A percentile compares a stretch with the other conserved stretches of the same genome.
phyloP scores from a whole-genome alignment of 805 yeast genomes.

The Cyberlindnera nakhonratchasimensis region DNA sequence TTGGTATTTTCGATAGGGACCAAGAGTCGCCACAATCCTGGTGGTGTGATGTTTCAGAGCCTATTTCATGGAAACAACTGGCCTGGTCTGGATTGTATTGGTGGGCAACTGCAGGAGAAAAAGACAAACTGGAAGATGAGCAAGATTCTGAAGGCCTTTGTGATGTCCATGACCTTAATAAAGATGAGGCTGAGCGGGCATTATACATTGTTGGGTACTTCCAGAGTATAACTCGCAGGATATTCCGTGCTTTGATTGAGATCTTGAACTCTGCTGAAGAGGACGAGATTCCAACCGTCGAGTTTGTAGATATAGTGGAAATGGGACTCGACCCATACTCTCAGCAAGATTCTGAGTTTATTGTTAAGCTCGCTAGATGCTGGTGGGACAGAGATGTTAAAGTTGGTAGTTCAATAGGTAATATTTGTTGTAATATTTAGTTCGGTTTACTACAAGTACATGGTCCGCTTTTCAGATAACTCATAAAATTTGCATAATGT shows the following conservation, averaged over 20 bases:
- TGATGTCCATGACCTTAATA: conserved; percentile 12
- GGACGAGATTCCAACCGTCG: conserved; percentile 29
- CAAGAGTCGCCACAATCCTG: conserved; percentile 26
- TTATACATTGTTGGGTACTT: conserved; percentile 46
- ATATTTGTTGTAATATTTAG: conserved; percentile 30
- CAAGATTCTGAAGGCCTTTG: conserved; percentile 36
- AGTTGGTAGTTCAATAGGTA: conserved; percentile 35
- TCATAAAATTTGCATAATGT: no score
- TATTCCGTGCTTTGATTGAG: conserved; percentile 38
- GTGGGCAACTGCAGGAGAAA: conserved; percentile 88
- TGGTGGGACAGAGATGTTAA: conserved; percentile 48
- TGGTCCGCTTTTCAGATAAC: no score
- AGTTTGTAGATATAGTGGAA: conserved; percentile 45
- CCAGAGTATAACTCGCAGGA: conserved; percentile 43
- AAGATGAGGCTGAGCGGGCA: conserved; percentile 26
- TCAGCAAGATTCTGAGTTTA: conserved; percentile 41
- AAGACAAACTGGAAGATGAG: conserved; percentile 38
- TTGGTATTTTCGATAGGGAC: conserved; percentile 5
- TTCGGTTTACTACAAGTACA: no score
- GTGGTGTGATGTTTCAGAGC: conserved; percentile 46
- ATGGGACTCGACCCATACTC: conserved; percentile 60
- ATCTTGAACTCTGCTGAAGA: conserved; percentile 31
- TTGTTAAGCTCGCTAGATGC: conserved; percentile 37
- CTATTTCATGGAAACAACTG: conserved; percentile 52
- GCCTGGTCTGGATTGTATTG: conserved; percentile 71